Conservation (phyloP, 2,329 filamentous ascomycete genomes). For the Fusarium graminum region DNA sequence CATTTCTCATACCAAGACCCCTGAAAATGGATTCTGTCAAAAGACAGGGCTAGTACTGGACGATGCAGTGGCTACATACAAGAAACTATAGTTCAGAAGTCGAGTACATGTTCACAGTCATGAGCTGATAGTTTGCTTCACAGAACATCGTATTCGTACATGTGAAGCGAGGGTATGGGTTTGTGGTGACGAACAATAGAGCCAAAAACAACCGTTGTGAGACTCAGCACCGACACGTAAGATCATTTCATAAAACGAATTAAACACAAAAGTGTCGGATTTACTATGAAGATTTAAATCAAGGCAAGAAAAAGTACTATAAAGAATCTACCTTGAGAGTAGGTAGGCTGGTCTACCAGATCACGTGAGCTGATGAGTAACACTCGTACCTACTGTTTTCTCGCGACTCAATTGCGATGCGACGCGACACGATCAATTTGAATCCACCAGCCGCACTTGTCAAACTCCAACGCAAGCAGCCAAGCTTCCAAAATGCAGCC, state of each 20-base stretch:
- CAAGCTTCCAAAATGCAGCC: slow-evolving; percentile 60
- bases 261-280: too few species aligned
- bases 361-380: slow-evolving; percentile 42
- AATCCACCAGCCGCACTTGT: slow-evolving; percentile 27
- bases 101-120: slow-evolving; percentile 3
- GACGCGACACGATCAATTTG: slow-evolving; percentile 47
- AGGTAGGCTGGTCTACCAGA: too few species aligned
- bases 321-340: background rate
- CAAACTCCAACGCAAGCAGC: slow-evolving; percentile 21
- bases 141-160: background rate
- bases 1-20: background rate
- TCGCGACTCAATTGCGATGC: slow-evolving; percentile 41
- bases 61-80: slow-evolving; percentile 20
- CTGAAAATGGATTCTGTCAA: background rate
- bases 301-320: background rate
- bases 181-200: too few species aligned
- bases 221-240: background rate
- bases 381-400: slow-evolving; percentile 37
- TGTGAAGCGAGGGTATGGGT: background rate
- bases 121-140: background rate
- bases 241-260: too few species aligned
- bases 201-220: background rate
- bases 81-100: slow-evolving; percentile 20
- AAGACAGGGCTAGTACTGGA: slow-evolving; percentile 3
- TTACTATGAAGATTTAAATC: too few species aligned